A percentile compares a stretch with the other conserved stretches of the same genome.
Conservation (phyloP, 306 rosid genomes). For the Alnus rubra region DNA sequence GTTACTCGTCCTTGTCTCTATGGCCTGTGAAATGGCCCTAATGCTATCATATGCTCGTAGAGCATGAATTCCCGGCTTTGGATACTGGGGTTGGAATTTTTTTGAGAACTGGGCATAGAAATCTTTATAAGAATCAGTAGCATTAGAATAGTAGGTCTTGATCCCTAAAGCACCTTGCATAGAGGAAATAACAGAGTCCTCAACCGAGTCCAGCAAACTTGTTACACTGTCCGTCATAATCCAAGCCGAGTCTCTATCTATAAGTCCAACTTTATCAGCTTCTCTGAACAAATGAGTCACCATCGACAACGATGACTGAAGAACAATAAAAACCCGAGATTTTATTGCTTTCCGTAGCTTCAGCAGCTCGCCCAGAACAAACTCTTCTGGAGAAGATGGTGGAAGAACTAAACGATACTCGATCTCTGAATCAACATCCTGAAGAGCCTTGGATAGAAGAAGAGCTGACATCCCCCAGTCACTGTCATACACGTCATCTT, state of each 20-base stretch:
- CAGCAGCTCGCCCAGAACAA: slow-evolving; percentile 45
- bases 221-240: slow-evolving; percentile 58
- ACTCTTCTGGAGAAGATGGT: slow-evolving; percentile 10
- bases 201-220: slow-evolving; percentile 48
- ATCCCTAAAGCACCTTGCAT: slow-evolving; percentile 74
- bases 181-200: too few relatives aligned
- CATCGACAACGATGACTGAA: slow-evolving; percentile 55
- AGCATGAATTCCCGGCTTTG: slow-evolving; percentile 58
- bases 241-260: slow-evolving; percentile 58
- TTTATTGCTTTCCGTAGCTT: slow-evolving; percentile 30
- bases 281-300: slow-evolving; percentile 50
- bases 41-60: slow-evolving; percentile 65
- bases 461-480: too few relatives aligned
- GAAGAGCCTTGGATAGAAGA: too few relatives aligned
- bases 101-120: slow-evolving; percentile 39
- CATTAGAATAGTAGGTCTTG: slow-evolving; percentile 43
- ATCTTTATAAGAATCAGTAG: too few relatives aligned
- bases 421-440: too few relatives aligned
- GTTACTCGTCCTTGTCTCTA: too few relatives aligned
- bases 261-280: slow-evolving; percentile 51
- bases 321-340: slow-evolving; percentile 62
- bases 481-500: too few relatives aligned
- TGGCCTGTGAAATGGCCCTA: slow-evolving; percentile 42
- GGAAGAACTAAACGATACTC: background rate
- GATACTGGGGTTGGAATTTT: slow-evolving; percentile 32